Base-by-base conservation (phyloP, 23 red algal genomes). In the Agarophyton chilense region DNA sequence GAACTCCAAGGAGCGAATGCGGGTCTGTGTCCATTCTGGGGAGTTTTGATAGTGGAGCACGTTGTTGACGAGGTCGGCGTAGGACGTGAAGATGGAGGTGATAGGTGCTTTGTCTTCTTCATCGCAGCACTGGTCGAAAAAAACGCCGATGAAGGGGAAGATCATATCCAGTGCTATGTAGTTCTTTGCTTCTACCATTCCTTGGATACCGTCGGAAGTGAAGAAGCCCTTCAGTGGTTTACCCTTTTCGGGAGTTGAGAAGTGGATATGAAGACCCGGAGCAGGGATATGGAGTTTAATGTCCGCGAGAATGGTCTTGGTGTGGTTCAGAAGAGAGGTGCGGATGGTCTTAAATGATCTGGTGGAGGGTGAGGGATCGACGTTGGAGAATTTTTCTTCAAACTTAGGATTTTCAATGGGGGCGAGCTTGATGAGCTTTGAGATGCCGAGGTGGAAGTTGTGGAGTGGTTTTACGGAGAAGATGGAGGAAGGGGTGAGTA, bases 91-190 rank as follows among this genome's bases (percentile, higher is more conserved):
- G 29, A 79, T 19, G 49, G 26, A 11, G 1, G 40, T 79, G 46
- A 87, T 56, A 19, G 36, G 64, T 8, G 82, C 82, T 28, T 19
- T 6, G 58, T 73, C 26, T 1, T 2, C 29, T 74, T 74, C 39
- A 50, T 55, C 82, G 7, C 79, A 66, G 79, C 77, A 81, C 1
- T 19, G 16, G 55, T 43, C 51, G 17, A 81, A 51, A 28, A 61
- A 63, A 6, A 51, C 77, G 33, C 77, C 77, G 3, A 60, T 61
- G 77, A 81, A 81, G 29, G 77, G 77, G 51, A 61, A 81, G 26
- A 85, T n/a, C n/a, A n/a, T n/a, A n/a, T n/a, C n/a, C n/a, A n/a
- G n/a, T n/a, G n/a, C n/a, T n/a, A n/a, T n/a, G n/a, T n/a, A n/a
- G n/a, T n/a, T n/a, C n/a, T n/a, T n/a, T n/a, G n/a, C n/a, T n/a